A percentile compares a stretch with the other conserved stretches of the same genome.
Evolutionary conservation across 768 basidiomycete genomes (phyloP).

Genomic region (Dioszegia crocea): DNA sequence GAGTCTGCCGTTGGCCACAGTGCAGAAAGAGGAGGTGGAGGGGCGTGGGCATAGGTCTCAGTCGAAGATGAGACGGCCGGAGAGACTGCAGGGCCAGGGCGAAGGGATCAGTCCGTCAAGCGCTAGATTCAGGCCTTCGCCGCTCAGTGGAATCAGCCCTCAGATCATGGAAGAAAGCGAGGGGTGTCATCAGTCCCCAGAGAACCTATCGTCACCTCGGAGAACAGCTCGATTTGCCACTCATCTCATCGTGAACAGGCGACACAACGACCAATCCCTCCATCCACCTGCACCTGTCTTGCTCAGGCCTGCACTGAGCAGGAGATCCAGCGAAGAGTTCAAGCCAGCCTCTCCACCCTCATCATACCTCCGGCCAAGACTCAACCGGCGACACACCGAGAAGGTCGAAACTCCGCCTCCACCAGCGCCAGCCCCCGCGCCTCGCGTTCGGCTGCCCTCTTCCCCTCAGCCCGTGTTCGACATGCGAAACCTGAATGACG

Average conservation of each 20-base stretch:
- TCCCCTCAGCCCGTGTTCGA: not conserved
- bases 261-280: not conserved
- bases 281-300: not conserved
- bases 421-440: not conserved
- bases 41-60: not conserved
- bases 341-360: too few species aligned
- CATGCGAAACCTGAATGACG: not conserved
- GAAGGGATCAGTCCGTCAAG: constrained; percentile 1
- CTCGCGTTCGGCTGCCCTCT: not conserved
- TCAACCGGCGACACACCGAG: constrained; percentile 1
- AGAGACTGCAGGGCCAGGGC: not conserved
- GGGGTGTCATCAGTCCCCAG: not conserved
- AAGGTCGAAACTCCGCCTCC: not conserved
- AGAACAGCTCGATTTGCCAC: not conserved
- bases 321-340: too few species aligned
- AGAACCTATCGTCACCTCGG: not conserved
- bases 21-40: constrained; percentile 1
- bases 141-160: not conserved
- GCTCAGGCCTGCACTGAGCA: too few species aligned
- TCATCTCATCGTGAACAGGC: not conserved
- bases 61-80: not conserved
- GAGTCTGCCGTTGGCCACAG: constrained; percentile 1
- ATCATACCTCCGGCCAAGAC: not conserved
- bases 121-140: not conserved
- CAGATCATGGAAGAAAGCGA: not conserved